Evolutionary conservation across 2,329 filamentous ascomycete species (phyloP).

Genomic region (Colletotrichum tamarilloi): DNA sequence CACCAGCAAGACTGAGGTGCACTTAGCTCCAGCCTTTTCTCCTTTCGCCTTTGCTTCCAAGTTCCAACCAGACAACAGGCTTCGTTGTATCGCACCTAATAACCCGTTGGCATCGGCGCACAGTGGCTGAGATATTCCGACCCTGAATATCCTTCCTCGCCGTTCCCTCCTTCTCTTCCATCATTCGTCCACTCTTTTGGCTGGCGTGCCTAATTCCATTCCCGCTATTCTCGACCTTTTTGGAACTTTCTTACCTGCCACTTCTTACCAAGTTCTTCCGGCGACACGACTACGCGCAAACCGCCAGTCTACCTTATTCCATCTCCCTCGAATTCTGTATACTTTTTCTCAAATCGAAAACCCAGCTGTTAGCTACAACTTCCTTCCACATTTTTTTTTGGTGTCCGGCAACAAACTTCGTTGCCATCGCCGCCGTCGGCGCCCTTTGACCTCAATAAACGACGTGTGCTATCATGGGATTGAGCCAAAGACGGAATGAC

Average conservation of each 20-base stretch:
- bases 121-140: background rate
- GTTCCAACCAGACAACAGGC: background rate
- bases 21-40: background rate
- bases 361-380: background rate
- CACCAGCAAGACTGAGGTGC: background rate
- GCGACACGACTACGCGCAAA: background rate
- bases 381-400: too few relatives aligned
- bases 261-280: background rate
- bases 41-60: background rate
- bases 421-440: background rate
- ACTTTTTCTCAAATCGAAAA: background rate
- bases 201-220: background rate
- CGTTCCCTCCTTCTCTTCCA: background rate
- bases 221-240: background rate
- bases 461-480: conserved; percentile 24
- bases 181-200: conserved; percentile 5
- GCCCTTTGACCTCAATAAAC: background rate
- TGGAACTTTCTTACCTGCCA: background rate
- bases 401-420: background rate
- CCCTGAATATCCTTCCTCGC: conserved; percentile 2
- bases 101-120: background rate
- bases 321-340: background rate
- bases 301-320: background rate
- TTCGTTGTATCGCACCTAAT: background rate
- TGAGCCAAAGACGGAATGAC: conserved; percentile 29